Percentiles rank a stretch among this genome's conserved stretches.
These are phyloP conservation scores for Volvox africanus DNA, from an alignment of 139 green algal genomes.

Conservation along the genomic window DNA sequence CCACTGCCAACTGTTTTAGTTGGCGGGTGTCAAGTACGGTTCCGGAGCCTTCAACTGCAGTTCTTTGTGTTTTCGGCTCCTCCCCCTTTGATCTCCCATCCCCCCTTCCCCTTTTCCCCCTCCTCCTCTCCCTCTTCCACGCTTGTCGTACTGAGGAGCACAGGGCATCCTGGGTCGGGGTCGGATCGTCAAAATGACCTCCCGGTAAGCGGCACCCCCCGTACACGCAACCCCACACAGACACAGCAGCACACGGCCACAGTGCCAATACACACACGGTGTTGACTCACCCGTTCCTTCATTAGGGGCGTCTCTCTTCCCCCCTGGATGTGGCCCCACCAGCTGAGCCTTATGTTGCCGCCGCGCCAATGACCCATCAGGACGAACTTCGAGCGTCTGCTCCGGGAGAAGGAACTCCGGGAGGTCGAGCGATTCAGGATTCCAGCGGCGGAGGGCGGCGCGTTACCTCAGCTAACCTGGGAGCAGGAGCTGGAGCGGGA, in stretches of 20 bases:
- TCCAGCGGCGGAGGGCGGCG: background rate
- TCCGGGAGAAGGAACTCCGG: background rate
- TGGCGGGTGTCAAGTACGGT: too few relatives aligned
- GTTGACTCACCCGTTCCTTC: background rate
- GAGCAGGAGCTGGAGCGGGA: background rate
- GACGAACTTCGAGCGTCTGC: conserved; percentile 7
- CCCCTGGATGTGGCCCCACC: too few relatives aligned
- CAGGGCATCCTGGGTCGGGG: conserved; percentile 34
- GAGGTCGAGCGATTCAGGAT: background rate
- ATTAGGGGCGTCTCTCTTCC: too few relatives aligned
- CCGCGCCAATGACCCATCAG: conserved; percentile 1
- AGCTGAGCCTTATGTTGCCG: background rate
- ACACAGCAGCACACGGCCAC: background rate
- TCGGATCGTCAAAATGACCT: background rate
- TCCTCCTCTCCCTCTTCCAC: background rate
- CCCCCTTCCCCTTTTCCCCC: background rate
- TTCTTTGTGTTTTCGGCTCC: background rate
- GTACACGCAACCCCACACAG: too few relatives aligned
- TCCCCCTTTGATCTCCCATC: background rate
- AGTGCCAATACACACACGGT: background rate
- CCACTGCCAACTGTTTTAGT: too few relatives aligned
- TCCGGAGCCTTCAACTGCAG: too few relatives aligned
- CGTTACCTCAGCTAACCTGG: too few relatives aligned
- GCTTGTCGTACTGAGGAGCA: background rate
- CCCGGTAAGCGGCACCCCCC: background rate